Percentiles rank a stretch among this genome's conserved stretches.
phyloP scores from a whole-genome alignment of 768 basidiomycete genomes.

The Rhodotorula graminis region DNA sequence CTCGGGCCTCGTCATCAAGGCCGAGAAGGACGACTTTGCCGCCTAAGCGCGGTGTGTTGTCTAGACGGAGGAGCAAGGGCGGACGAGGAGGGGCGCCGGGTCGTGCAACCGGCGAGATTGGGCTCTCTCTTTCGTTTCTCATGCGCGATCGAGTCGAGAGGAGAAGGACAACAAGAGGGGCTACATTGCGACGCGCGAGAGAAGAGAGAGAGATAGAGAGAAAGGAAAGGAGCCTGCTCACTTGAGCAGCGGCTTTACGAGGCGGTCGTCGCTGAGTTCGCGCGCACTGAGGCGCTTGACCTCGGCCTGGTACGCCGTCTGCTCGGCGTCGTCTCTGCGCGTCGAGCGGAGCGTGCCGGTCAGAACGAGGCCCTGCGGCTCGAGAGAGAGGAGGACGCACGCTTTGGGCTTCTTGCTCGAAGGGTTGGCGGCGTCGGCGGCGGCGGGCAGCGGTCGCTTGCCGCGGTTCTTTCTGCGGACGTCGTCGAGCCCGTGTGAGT shows the following conservation, averaged over 20 bases:
- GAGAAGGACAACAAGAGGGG: not conserved
- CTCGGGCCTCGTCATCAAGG: slow-evolving; percentile 46
- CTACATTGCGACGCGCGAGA: not conserved
- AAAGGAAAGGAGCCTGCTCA: not conserved
- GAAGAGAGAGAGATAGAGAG: not conserved
- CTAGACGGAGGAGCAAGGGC: not conserved
- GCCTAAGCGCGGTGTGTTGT: not conserved
- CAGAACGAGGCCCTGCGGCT: not conserved
- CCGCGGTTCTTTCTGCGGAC: slow-evolving; percentile 28
- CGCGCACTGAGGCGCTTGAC: slow-evolving; percentile 5
- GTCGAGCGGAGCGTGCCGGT: not conserved
- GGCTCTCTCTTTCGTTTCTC: not conserved
- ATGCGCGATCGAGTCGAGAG: no score
- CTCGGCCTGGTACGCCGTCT: slow-evolving; percentile 29
- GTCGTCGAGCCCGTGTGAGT: no score
- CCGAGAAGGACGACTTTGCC: slow-evolving; percentile 37
- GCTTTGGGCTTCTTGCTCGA: slow-evolving; percentile 11
- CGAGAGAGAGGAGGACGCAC: not conserved
- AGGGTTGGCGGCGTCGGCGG: not conserved
- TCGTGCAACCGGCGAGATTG: not conserved
- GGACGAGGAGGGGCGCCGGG: not conserved
- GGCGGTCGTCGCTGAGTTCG: slow-evolving; percentile 26
- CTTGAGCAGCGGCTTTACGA: slow-evolving; percentile 27
- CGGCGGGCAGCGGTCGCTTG: slow-evolving; percentile 6
- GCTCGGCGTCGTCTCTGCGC: not conserved